Conservation (phyloP, 176 grass and related monocot genomes). For the Zoysia pacifica region DNA sequence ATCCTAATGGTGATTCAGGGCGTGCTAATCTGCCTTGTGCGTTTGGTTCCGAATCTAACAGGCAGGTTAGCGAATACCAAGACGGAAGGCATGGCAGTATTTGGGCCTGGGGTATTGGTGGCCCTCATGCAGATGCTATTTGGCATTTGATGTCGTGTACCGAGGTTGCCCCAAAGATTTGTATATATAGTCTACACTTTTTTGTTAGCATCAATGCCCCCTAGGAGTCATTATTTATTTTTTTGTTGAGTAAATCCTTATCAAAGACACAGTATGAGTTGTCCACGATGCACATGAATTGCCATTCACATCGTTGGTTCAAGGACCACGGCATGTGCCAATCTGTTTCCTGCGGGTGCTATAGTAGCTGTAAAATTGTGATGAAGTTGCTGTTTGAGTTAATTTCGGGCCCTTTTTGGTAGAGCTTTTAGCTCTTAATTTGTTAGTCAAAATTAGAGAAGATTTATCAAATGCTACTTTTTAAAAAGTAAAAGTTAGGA, state of each 20-base stretch:
- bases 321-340: neutral
- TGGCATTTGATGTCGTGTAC: constrained; percentile 6
- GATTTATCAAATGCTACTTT: too few species aligned
- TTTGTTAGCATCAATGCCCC: neutral
- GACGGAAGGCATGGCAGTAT: neutral
- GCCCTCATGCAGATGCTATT: neutral
- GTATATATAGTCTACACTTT: constrained; percentile 33
- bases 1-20: neutral
- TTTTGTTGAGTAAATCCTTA: neutral
- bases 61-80: neutral
- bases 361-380: neutral
- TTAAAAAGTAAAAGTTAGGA: too few species aligned
- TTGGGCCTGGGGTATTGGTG: neutral
- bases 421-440: too few species aligned
- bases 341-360: neutral
- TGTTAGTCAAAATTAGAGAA: too few species aligned
- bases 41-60: neutral
- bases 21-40: neutral
- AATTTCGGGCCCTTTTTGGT: too few species aligned
- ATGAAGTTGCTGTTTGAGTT: neutral
- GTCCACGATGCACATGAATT: neutral
- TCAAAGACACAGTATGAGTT: neutral
- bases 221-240: neutral
- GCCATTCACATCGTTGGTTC: neutral
- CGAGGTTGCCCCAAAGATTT: constrained; percentile 2